A percentile compares a stretch with the other conserved stretches of the same genome.
Conservation (phyloP, 805 yeast species). For the Sugiyamaella boreocaroliniensis region DNA sequence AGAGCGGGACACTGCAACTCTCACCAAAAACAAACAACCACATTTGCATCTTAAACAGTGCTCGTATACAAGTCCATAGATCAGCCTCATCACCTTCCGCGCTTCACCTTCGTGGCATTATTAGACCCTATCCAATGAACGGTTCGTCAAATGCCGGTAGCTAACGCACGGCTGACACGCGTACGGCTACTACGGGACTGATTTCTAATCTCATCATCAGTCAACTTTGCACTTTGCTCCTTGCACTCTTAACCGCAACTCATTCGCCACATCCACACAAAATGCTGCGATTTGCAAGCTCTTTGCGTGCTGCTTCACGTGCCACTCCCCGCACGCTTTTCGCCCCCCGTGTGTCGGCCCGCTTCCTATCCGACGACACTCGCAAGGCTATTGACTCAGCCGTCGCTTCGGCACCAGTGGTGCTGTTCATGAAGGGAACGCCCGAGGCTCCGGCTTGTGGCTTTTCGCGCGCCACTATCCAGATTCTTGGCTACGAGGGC, state of each 20-base stretch:
- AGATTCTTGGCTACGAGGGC: conserved; percentile 90
- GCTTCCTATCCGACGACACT: conserved; percentile 71
- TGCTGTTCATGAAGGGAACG: conserved; percentile 96
- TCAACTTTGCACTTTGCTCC: neutral
- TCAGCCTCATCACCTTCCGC: too few relatives aligned
- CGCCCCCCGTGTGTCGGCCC: conserved; percentile 11
- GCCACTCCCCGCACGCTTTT: neutral
- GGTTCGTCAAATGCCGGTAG: too few relatives aligned
- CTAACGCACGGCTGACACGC: too few relatives aligned
- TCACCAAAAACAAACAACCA: too few relatives aligned
- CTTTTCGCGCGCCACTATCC: conserved; percentile 90
- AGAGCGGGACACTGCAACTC: too few relatives aligned
- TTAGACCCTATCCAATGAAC: too few relatives aligned
- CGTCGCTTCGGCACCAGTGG: conserved; percentile 85
- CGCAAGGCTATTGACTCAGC: conserved; percentile 81
- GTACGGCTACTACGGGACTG: neutral
- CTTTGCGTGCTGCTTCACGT: neutral
- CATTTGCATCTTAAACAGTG: too few relatives aligned
- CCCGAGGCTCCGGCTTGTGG: conserved; percentile 99
- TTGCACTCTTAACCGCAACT: neutral
- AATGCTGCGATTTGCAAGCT: conserved; percentile 1
- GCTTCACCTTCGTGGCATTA: too few relatives aligned
- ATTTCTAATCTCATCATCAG: neutral
- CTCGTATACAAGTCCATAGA: too few relatives aligned
- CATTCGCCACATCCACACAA: neutral